A percentile compares a stretch with the other conserved stretches of the same genome.
phyloP scores from a whole-genome alignment of 352 stramenopile genomes.

The Phytophthora syringae region DNA sequence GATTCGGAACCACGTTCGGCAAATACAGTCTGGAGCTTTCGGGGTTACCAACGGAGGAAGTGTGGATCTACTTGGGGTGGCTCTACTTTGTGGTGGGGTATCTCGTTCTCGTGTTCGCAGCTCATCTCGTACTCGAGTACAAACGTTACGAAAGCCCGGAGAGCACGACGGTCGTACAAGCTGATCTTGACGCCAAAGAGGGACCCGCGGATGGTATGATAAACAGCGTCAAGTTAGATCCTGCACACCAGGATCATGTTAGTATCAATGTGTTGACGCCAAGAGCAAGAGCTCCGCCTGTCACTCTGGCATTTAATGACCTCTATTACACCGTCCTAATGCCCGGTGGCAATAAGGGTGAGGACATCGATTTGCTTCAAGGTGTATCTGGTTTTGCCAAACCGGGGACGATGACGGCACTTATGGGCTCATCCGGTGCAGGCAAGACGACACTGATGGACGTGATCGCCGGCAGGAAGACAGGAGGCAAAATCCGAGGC shows the following conservation, averaged over 20 bases:
- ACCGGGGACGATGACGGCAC: constrained; percentile 69
- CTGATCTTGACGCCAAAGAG: constrained; percentile 38
- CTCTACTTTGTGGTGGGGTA: constrained; percentile 59
- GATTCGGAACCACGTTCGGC: constrained; percentile 40
- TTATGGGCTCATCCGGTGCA: constrained; percentile 79
- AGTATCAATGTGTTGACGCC: constrained; percentile 17
- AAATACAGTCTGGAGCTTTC: constrained; percentile 61
- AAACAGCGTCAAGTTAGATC: constrained; percentile 11
- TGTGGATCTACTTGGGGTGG: constrained; percentile 69
- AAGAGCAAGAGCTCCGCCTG: constrained; percentile 34
- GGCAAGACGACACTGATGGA: constrained; percentile 96
- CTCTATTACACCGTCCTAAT: constrained; percentile 65
- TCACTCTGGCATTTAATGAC: constrained; percentile 56
- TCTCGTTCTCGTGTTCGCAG: constrained; percentile 46
- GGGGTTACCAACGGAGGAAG: constrained; percentile 48
- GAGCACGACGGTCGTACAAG: constrained; percentile 49
- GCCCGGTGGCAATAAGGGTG: constrained; percentile 41
- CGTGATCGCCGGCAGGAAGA: constrained; percentile 94
- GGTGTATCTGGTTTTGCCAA: constrained; percentile 69
- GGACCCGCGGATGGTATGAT: constrained; percentile 15
- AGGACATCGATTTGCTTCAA: constrained; percentile 83
- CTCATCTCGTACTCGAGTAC: constrained; percentile 56
- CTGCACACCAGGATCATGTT: constrained; percentile 25
- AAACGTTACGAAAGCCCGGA: constrained; percentile 58
- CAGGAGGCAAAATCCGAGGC: constrained; percentile 74